A percentile compares a stretch with the other conserved stretches of the same genome.
phyloP scores from a whole-genome alignment of 1,284 basidiomycete species.

The Boletus sp. region DNA sequence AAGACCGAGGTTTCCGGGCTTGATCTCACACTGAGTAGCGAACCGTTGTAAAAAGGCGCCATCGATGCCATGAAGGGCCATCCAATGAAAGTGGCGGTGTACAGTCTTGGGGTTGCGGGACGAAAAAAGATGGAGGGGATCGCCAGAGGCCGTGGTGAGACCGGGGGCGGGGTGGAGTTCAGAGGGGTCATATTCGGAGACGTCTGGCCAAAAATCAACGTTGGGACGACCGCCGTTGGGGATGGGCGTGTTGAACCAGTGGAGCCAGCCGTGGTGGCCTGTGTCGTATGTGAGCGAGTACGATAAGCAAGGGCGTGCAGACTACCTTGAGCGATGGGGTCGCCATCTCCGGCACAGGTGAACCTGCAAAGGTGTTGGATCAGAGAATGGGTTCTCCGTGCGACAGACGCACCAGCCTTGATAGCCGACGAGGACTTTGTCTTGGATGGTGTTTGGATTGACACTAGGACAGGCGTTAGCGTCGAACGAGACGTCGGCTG shows the following conservation, averaged over 20 bases:
- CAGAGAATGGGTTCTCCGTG: not conserved
- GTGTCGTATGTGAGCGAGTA: slow-evolving; percentile 11
- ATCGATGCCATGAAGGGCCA: slow-evolving; percentile 76
- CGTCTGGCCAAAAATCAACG: slow-evolving; percentile 76
- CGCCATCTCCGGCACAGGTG: slow-evolving; percentile 69
- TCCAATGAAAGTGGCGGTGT: slow-evolving; percentile 76
- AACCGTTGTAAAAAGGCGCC: slow-evolving; percentile 81
- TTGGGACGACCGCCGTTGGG: slow-evolving; percentile 68
- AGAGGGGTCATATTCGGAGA: slow-evolving; percentile 65
- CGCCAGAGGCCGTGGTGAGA: slow-evolving; percentile 54
- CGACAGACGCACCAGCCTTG: slow-evolving; percentile 70
- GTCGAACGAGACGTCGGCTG: not conserved
- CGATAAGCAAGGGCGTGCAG: no score
- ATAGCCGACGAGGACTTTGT: slow-evolving; percentile 82
- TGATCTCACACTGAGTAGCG: slow-evolving; percentile 62
- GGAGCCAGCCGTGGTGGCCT: slow-evolving; percentile 82
- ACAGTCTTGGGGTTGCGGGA: slow-evolving; percentile 75
- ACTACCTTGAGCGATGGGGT: slow-evolving; percentile 60
- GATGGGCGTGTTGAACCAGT: slow-evolving; percentile 73
- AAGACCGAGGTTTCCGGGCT: slow-evolving; percentile 56
- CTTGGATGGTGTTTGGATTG: slow-evolving; percentile 60
- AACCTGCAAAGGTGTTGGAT: slow-evolving; percentile 49
- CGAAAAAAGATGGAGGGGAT: slow-evolving; percentile 70
- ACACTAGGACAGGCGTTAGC: slow-evolving; percentile 37
- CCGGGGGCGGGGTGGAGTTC: slow-evolving; percentile 75